A percentile compares a stretch with the other conserved stretches of the same genome.
phyloP scores from a whole-genome alignment of 306 rosid genomes.

The Ceratonia siliqua region DNA sequence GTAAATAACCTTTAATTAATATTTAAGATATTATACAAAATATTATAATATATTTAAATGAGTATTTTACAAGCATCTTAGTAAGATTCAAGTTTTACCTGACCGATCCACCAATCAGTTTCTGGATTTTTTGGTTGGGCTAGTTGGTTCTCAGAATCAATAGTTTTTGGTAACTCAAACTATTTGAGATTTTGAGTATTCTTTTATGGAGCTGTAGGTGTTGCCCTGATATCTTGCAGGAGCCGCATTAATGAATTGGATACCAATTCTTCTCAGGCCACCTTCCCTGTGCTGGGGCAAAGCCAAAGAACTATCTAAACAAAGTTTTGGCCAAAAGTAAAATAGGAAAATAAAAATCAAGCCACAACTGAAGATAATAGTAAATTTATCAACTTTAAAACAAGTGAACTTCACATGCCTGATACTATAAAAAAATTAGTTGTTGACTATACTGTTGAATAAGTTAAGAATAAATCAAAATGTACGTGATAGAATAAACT shows the following conservation, averaged over 20 bases:
- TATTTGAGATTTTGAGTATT: constrained; percentile 11
- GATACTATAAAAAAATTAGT: neutral
- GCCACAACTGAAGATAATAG: neutral
- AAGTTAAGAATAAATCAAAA: neutral
- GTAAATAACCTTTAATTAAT: neutral
- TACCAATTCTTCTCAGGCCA: constrained; percentile 4
- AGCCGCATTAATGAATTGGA: neutral
- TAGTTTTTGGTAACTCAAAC: neutral
- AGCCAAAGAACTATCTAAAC: neutral
- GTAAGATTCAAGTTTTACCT: neutral
- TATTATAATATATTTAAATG: neutral
- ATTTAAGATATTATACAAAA: neutral
- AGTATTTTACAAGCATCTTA: constrained; percentile 10
- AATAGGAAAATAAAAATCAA: neutral
- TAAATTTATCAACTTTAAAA: neutral
- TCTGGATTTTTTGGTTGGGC: neutral
- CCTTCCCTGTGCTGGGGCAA: constrained; percentile 7
- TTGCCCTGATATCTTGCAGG: neutral
- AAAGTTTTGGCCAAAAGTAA: neutral
- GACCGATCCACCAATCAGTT: constrained; percentile 14
- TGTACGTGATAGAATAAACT: neutral
- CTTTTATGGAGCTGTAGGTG: constrained; percentile 24
- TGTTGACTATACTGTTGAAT: neutral
- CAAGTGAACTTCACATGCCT: neutral
- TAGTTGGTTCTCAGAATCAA: neutral